A percentile compares a stretch with the other conserved stretches of the same genome.
These are phyloP conservation scores for Acacia pycnantha DNA, from an alignment of 331 rosid species.

Conservation along the genomic window DNA sequence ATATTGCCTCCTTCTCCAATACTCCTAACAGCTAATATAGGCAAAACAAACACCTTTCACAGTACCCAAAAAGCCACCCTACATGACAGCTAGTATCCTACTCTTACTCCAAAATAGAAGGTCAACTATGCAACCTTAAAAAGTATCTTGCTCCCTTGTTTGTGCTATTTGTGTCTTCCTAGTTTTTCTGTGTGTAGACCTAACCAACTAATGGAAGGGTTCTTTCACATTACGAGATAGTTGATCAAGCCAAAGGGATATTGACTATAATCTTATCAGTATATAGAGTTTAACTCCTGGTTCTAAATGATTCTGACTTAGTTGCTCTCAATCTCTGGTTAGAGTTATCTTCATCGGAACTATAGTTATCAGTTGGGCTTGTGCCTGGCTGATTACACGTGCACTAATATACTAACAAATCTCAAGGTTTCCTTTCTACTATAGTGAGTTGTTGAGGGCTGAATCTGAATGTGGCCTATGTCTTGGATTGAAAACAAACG, in stretches of 20 bases:
- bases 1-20: too few relatives aligned
- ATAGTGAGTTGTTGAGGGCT: constrained; percentile 11
- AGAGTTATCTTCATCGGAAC: background rate
- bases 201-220: too few relatives aligned
- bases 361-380: background rate
- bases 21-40: too few relatives aligned
- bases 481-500: constrained; percentile 21
- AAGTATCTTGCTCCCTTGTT: too few relatives aligned
- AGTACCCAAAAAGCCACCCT: too few relatives aligned
- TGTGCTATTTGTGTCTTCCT: too few relatives aligned
- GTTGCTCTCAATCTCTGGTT: background rate
- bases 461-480: constrained; percentile 3
- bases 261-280: background rate
- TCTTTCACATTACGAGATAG: too few relatives aligned
- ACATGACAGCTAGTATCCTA: too few relatives aligned
- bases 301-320: background rate
- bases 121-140: too few relatives aligned
- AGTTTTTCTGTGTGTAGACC: too few relatives aligned
- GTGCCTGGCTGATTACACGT: background rate
- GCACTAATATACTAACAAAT: background rate
- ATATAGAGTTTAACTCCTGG: background rate
- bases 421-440: constrained; percentile 18
- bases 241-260: constrained; percentile 16
- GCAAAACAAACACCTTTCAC: too few relatives aligned
- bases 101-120: too few relatives aligned